Evolutionary conservation across 139 green algal genomes (phyloP), one percentile per base, ranked within the genome.

Genomic region (Dunaliella primolecta): DNA sequence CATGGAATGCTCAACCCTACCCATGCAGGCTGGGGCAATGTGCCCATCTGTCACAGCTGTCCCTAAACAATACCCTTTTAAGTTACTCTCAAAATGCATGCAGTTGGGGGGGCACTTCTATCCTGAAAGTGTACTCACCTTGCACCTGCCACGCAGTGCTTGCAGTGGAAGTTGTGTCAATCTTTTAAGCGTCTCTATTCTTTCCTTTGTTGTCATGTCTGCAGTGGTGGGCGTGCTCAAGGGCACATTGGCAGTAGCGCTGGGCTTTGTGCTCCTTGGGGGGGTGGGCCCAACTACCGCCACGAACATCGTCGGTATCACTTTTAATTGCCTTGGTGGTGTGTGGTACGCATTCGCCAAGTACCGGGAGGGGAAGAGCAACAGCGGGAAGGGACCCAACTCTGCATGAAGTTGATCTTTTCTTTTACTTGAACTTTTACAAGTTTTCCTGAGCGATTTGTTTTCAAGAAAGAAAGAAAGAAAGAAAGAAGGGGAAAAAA

Each of bases 211-310:
- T 64, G 46, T 15, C 46, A 64, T 64, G 15, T 15, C 46, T 64
- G 46, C 46, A 64, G 46, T 64, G 46, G 89, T 92, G 36, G 89
- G 89, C 2, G 89, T 90, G 38, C 81, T 90, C 37, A 90, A 92
- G 82, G 86, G 86, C 34, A 84, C 86, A 21, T 34, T 92, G 70
- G 83, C 86, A 0, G 85, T 87, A 77, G 75, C 82, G 15, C 86
- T 90, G 78, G 89, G 89, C n/a, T 90, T 92, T 72, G 84, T 90
- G 33, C 84, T 92, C 15, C 72, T 92, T 56, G 86, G 89, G 0
- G 91, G 89, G 0, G 90, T 83, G 78, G 78, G 37, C 21, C 87
- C 37, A 31, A 64, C 87, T 31, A 88, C 30, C 56, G 7, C 38
- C 3, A n/a, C 86, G 2, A 86, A 89, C 75, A 57, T 93, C 2